Conservation (phyloP, 1,284 basidiomycete species). For the Dichomitus squalens region DNA sequence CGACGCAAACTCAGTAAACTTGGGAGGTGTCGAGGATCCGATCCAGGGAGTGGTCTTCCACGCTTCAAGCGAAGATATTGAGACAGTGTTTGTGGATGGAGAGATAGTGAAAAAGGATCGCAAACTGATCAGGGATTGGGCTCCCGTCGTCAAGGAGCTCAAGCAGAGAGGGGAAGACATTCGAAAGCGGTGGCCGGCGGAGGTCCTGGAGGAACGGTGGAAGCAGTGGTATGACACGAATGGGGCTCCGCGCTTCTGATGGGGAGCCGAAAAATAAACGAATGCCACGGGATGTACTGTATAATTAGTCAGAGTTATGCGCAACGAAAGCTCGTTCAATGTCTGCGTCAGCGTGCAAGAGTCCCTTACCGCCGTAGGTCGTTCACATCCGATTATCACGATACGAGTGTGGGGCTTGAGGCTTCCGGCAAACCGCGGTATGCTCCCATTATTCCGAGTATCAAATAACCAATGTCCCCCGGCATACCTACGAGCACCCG, state of each 20-base stretch:
- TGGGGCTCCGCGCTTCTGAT: constrained; percentile 16
- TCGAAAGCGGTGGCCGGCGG: constrained; percentile 45
- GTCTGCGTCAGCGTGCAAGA: neutral
- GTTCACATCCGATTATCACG: neutral
- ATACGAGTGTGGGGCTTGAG: neutral
- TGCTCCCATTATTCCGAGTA: constrained; percentile 11
- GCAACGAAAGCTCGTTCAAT: neutral
- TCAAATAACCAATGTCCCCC: constrained; percentile 8
- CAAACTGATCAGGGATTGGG: constrained; percentile 33
- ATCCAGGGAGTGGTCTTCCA: constrained; percentile 36
- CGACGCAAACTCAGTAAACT: constrained; percentile 33
- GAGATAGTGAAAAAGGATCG: constrained; percentile 35
- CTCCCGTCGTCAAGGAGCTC: constrained; percentile 40
- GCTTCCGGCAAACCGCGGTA: neutral
- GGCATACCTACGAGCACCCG: constrained; percentile 11
- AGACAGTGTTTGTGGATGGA: constrained; percentile 37
- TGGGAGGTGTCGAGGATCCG: constrained; percentile 32
- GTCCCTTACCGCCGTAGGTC: neutral
- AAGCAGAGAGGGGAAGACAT: constrained; percentile 51
- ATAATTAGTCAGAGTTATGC: neutral
- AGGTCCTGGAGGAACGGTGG: constrained; percentile 30
- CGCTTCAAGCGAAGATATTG: constrained; percentile 35
- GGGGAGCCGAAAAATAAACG: neutral
- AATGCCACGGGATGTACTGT: neutral
- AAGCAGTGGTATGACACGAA: constrained; percentile 25